Base-by-base conservation (phyloP, 2,329 filamentous ascomycete genomes). In the Ascochyta viciae-villosae region DNA sequence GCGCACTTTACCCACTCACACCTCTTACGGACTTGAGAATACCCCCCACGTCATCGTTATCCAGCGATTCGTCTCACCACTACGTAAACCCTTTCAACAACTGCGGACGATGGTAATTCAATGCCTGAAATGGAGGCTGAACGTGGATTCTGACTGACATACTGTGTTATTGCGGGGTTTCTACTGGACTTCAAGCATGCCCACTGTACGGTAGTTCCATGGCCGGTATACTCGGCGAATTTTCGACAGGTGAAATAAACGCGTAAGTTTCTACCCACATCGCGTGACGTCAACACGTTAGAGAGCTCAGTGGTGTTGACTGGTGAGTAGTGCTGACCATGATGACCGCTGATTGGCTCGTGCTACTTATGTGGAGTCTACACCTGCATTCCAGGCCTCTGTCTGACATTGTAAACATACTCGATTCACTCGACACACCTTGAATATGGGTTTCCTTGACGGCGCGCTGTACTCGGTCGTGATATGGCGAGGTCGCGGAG, bases 181-280 rank as follows among this genome's bases (percentile, higher is more conserved):
- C 34, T 26, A 23, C 13, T 39, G 9, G 45, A 49, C 41, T 51
- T 50, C 46, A 40, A 43, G 43, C 42, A 38, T 38, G 26, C 15
- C n/a, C 10, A n/a, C 31, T 38, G 31, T 19, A n/a, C 31, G 26
- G 31, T 19, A 19, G 7, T 43, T n/a, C 22, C 15, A 26, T 56
- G 51, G 53, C 53, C 53, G 47, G 48, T 10, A 55, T 44, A n/a
- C 41, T 34, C 42, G 47, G 53, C 33, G 39, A 56, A 42, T 43
- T 43, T 16, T n/a, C 38, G 27, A 15, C 16, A 37, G 34, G 13
- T 29, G 8, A 6, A 42, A 6, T 23, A 31, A 24, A n/a, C 23
- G 38, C 38, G 13, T 33, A 13, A 8, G 24, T 12, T 27, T 31
- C 33, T 9, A 35, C 6, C 5, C n/a, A 16, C 12, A 16, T 4